These are phyloP conservation scores for Ailanthus altissimus DNA, from an alignment of 345 rosid genomes.

Conservation along the genomic window DNA sequence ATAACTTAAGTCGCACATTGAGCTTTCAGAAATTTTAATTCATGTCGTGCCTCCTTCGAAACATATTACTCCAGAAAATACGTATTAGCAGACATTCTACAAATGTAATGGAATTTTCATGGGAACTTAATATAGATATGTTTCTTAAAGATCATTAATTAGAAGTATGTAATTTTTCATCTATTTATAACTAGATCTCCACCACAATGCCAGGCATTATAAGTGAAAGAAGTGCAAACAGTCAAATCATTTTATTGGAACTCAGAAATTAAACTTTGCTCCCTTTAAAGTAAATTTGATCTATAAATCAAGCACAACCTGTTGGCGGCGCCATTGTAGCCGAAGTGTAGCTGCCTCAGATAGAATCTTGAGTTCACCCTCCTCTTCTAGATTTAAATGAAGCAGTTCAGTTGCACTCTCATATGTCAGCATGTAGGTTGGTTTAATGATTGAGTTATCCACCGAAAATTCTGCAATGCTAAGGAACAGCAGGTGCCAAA, in stretches of 20 bases:
- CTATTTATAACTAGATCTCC: neutral
- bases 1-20: too few relatives aligned
- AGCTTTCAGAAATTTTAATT: too few relatives aligned
- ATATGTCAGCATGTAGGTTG: conserved; percentile 96
- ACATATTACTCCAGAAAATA: too few relatives aligned
- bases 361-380: conserved; percentile 68
- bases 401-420: conserved; percentile 95
- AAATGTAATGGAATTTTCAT: neutral
- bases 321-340: conserved; percentile 76
- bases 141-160: neutral
- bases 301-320: conserved; percentile 48
- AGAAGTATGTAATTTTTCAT: neutral
- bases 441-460: conserved; percentile 72
- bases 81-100: neutral
- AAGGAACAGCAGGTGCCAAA: conserved; percentile 25
- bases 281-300: neutral
- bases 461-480: conserved; percentile 91
- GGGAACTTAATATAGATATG: neutral
- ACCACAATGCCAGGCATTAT: neutral
- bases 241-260: neutral
- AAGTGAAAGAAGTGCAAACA: too few relatives aligned
- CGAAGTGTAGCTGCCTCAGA: conserved; percentile 81
- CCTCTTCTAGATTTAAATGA: conserved; percentile 86
- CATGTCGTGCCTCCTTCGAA: too few relatives aligned
- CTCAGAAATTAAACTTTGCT: neutral